phyloP scores from a whole-genome alignment of 305 asterid genomes.

The Rubia peregrina region DNA sequence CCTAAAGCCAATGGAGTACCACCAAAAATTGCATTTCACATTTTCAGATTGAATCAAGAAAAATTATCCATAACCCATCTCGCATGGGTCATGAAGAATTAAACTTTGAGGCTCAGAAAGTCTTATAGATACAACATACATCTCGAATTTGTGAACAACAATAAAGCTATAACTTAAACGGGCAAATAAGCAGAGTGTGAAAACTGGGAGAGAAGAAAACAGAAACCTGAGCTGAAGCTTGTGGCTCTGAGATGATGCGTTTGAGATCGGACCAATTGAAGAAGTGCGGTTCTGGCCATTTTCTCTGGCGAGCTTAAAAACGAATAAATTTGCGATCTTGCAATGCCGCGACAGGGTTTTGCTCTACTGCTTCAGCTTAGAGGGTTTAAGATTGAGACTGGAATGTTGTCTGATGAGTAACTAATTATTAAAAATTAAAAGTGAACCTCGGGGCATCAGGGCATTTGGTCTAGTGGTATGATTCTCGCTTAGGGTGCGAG shows the following conservation, averaged over 20 bases:
- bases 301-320: not conserved
- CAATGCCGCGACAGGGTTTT: constrained; percentile 7
- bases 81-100: not conserved
- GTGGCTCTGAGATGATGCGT: constrained; percentile 21
- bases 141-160: not conserved
- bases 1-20: not conserved
- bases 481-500: constrained; percentile 99
- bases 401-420: not conserved
- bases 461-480: constrained; percentile 99
- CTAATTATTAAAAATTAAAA: too few relatives aligned
- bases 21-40: not conserved
- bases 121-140: not conserved
- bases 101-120: not conserved
- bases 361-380: not conserved
- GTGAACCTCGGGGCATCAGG: constrained; percentile 18
- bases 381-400: constrained; percentile 5
- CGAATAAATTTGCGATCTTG: not conserved
- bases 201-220: not conserved
- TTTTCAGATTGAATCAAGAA: not conserved
- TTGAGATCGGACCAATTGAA: constrained; percentile 32
- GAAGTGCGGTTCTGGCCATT: constrained; percentile 30
- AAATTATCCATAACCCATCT: not conserved
- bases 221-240: constrained; percentile 29
- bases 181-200: not conserved
- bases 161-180: not conserved